phyloP scores from a whole-genome alignment of 768 basidiomycete species.

The Termitomyces titanicus region DNA sequence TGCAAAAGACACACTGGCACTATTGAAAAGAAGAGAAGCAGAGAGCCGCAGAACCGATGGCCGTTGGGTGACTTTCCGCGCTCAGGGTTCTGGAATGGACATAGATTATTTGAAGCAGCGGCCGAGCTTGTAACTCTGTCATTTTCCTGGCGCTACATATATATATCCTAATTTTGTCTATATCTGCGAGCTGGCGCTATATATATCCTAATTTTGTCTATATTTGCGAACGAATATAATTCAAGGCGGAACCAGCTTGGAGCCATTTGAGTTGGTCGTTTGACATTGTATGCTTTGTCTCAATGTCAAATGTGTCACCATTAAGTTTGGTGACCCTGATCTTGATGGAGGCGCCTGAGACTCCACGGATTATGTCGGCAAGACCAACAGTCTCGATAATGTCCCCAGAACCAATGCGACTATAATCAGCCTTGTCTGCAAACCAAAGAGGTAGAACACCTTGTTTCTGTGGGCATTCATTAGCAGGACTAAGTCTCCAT shows the following conservation, averaged over 20 bases:
- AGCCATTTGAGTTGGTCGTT: conserved; percentile 90
- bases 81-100: too few relatives aligned
- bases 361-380: conserved; percentile 53
- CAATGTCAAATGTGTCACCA: conserved; percentile 64
- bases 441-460: conserved; percentile 97
- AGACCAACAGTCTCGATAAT: conserved; percentile 82
- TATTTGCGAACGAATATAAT: conserved; percentile 72
- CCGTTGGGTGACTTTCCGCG: background rate
- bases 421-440: conserved; percentile 80
- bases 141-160: too few relatives aligned
- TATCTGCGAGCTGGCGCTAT: conserved; percentile 39
- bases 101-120: too few relatives aligned
- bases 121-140: too few relatives aligned
- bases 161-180: conserved; percentile 7
- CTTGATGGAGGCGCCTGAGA: conserved; percentile 42
- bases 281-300: conserved; percentile 87
- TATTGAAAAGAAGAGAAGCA: conserved; percentile 26
- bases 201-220: conserved; percentile 7
- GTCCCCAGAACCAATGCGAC: conserved; percentile 79
- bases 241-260: conserved; percentile 83
- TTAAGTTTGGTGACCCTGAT: conserved; percentile 64
- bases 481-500: conserved; percentile 1
- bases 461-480: conserved; percentile 71
- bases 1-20: conserved; percentile 50
- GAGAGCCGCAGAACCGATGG: conserved; percentile 1